Evolutionary conservation across 1,284 basidiomycete genomes (phyloP).

Genomic region (Leccinum angustisporum): DNA sequence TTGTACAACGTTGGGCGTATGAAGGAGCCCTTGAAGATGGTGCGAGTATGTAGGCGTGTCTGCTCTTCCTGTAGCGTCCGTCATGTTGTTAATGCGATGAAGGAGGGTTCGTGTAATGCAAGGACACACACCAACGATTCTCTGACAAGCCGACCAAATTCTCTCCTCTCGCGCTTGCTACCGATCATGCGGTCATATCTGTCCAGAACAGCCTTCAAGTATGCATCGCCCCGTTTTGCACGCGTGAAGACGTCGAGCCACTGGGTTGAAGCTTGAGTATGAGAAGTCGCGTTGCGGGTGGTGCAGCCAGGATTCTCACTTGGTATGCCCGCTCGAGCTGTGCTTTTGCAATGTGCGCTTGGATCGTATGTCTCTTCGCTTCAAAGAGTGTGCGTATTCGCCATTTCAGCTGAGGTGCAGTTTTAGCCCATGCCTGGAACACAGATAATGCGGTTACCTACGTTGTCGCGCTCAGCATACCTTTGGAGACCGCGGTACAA

Average conservation of each 20-base stretch:
- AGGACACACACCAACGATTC: conserved; percentile 48
- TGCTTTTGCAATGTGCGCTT: conserved; percentile 43
- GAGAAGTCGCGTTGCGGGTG: neutral
- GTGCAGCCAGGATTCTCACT: conserved; percentile 31
- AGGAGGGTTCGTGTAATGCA: neutral
- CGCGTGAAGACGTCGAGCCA: conserved; percentile 59
- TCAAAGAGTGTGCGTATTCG: conserved; percentile 58
- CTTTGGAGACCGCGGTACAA: conserved; percentile 72
- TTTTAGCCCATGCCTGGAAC: neutral
- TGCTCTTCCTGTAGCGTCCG: conserved; percentile 42
- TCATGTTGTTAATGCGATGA: neutral
- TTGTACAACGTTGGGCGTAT: conserved; percentile 62
- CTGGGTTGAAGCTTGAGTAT: conserved; percentile 36
- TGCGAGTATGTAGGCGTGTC: conserved; percentile 49
- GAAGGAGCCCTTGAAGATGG: conserved; percentile 68
- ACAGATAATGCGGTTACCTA: conserved; percentile 28
- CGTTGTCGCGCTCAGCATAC: conserved; percentile 53
- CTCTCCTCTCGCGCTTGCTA: conserved; percentile 48
- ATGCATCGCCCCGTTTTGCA: conserved; percentile 52
- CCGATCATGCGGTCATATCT: conserved; percentile 58
- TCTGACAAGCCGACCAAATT: conserved; percentile 45
- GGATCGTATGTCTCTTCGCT: conserved; percentile 49
- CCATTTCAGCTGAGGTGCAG: conserved; percentile 48
- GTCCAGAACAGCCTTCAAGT: conserved; percentile 44
- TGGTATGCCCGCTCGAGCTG: conserved; percentile 54